These are phyloP conservation scores for Dryadomyces sulphureus DNA, from an alignment of 2,329 filamentous ascomycete genomes.

Conservation along the genomic window DNA sequence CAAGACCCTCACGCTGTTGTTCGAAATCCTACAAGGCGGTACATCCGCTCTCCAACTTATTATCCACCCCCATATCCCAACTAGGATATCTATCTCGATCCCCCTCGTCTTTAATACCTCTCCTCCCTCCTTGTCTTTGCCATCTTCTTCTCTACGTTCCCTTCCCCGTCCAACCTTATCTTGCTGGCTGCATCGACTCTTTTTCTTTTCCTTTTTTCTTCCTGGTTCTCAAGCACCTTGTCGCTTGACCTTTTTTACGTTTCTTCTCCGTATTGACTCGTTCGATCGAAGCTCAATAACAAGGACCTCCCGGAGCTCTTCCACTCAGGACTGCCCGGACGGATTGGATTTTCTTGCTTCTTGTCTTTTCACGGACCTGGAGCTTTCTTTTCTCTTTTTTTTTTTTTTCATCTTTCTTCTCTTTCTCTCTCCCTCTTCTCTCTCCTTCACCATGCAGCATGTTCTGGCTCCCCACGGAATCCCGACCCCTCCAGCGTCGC, in stretches of 20 bases:
- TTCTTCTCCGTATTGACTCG: conserved; percentile 5
- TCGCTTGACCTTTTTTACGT: neutral
- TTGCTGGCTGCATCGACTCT: conserved; percentile 2
- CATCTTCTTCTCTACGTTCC: conserved; percentile 5
- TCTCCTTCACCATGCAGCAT: conserved; percentile 41
- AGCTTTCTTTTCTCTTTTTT: neutral
- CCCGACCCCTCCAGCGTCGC: conserved; percentile 43
- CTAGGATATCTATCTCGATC: conserved; percentile 8
- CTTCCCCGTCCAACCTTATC: conserved; percentile 3
- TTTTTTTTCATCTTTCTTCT: neutral
- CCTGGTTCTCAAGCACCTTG: neutral
- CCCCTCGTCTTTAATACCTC: conserved; percentile 4
- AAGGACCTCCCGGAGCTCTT: neutral
- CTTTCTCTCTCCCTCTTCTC: neutral
- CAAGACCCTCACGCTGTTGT: neutral
- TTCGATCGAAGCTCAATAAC: conserved; percentile 9
- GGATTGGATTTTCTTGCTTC: conserved; percentile 11
- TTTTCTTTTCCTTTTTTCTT: neutral
- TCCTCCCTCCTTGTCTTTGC: conserved; percentile 1
- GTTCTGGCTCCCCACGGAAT: conserved; percentile 37
- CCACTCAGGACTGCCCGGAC: conserved; percentile 6
- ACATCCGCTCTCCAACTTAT: neutral
- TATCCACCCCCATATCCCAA: neutral
- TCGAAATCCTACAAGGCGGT: no score
- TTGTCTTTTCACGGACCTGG: neutral